Percentiles rank a stretch among this genome's conserved stretches.
Conservation (phyloP, 2,329 filamentous ascomycete species). For the Calonectria pseudoreteaudii region DNA sequence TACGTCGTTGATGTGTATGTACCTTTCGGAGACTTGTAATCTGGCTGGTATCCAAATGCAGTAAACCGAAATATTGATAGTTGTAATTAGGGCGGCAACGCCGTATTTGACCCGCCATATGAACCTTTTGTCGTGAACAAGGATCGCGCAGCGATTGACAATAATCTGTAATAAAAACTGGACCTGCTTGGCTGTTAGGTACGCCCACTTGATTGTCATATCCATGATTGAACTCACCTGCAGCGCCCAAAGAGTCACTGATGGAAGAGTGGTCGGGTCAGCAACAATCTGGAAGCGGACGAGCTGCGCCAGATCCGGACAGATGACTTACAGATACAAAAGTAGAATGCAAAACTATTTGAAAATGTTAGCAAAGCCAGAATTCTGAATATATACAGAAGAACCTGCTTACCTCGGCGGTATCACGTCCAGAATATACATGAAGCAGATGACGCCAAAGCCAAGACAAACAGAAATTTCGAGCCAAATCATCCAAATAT, state of each 20-base stretch:
- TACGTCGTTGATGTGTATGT: neutral
- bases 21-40: neutral
- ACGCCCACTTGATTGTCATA: no score
- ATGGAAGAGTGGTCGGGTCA: neutral
- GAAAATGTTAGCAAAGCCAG: no score
- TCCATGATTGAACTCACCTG: neutral
- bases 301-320: no score
- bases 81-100: neutral
- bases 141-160: neutral
- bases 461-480: neutral
- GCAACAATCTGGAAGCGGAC: no score
- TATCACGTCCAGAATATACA: neutral
- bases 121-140: neutral
- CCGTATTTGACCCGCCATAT: slow-evolving; percentile 1
- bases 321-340: no score
- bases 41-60: neutral
- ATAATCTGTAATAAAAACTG: slow-evolving; percentile 1
- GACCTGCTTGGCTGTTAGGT: neutral
- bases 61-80: neutral
- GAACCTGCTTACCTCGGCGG: neutral
- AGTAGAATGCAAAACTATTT: no score
- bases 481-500: slow-evolving; percentile 3
- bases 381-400: no score
- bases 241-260: neutral
- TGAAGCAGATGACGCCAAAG: slow-evolving; percentile 1